Conservation (phyloP, 2,329 filamentous ascomycete genomes). For the Cucurbitaria berberidis region DNA sequence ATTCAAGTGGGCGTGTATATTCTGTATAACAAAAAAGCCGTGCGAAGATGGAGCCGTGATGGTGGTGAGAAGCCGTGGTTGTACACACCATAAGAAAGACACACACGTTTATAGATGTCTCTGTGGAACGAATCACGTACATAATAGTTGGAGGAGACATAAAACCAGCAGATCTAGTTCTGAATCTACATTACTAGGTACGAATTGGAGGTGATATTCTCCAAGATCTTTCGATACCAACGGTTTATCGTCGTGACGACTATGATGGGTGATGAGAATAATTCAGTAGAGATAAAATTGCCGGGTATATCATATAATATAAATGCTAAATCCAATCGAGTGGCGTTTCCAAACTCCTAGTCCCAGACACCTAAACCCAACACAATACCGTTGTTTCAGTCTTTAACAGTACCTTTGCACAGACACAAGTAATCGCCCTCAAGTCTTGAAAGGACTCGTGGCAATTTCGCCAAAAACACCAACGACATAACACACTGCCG, state of each 20-base stretch:
- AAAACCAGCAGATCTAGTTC: not conserved
- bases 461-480: conserved; percentile 40
- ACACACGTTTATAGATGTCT: not conserved
- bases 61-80: conserved; percentile 28
- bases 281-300: not conserved
- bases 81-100: conserved; percentile 20
- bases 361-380: not conserved
- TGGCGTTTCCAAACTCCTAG: not conserved
- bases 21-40: conserved; percentile 46
- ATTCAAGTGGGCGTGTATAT: conserved; percentile 53
- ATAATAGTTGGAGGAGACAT: not conserved
- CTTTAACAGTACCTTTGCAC: not conserved
- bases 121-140: not conserved
- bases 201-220: too few species aligned
- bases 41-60: conserved; percentile 15
- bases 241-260: too few species aligned
- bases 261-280: too few species aligned
- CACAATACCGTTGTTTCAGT: not conserved
- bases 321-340: not conserved
- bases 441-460: not conserved
- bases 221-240: too few species aligned
- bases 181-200: too few species aligned
- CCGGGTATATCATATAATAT: not conserved
- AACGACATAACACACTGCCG: conserved; percentile 39
- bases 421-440: not conserved